These are phyloP conservation scores for Capillidium rhysosporum DNA, from an alignment of 371 early-diverging fungal species.

Conservation along the genomic window DNA sequence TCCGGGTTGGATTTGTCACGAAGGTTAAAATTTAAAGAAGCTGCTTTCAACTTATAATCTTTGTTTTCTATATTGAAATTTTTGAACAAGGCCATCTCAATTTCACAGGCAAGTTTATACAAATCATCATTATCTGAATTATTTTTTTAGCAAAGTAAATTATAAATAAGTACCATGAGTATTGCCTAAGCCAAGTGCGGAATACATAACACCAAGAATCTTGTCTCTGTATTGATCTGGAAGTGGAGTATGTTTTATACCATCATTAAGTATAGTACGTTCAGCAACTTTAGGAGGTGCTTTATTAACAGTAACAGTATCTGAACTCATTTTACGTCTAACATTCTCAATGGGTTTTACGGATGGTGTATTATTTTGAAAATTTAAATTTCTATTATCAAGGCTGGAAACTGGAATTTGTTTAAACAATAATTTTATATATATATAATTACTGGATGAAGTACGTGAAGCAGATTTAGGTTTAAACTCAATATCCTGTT, in stretches of 20 bases:
- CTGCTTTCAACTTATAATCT: conserved; percentile 58
- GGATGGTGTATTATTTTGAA: neutral
- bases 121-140: conserved; percentile 25
- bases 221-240: conserved; percentile 62
- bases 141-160: neutral
- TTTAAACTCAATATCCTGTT: conserved; percentile 1
- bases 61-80: conserved; percentile 22
- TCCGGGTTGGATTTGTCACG: conserved; percentile 65
- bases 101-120: conserved; percentile 29
- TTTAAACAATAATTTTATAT: neutral
- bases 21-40: conserved; percentile 61
- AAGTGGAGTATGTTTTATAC: conserved; percentile 26
- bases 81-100: conserved; percentile 44
- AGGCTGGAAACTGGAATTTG: neutral
- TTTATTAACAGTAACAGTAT: too few relatives aligned
- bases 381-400: neutral
- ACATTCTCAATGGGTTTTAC: too few relatives aligned
- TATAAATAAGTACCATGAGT: conserved; percentile 29
- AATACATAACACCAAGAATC: conserved; percentile 65
- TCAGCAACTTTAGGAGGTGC: conserved; percentile 9
- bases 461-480: neutral
- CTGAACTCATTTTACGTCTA: too few relatives aligned
- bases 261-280: conserved; percentile 37
- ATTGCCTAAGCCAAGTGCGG: conserved; percentile 50
- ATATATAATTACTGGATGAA: neutral